A percentile compares a stretch with the other conserved stretches of the same genome.
Evolutionary conservation across 768 basidiomycete species (phyloP).

Genomic region (Leccinum subtestaceum): DNA sequence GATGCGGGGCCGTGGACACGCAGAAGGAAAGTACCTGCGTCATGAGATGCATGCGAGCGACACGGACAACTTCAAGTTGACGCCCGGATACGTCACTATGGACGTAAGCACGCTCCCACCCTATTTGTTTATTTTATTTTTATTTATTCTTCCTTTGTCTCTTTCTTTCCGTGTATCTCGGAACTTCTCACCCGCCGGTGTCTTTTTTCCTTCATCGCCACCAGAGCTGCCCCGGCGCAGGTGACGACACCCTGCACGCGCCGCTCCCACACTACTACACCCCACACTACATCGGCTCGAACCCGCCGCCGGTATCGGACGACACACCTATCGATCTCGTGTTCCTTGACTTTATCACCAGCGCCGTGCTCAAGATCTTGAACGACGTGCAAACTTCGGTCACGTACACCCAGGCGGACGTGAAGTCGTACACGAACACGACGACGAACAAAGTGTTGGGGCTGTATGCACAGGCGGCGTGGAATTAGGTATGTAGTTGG

Average conservation of each 20-base stretch:
- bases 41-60: slow-evolving; percentile 29
- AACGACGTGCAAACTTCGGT: slow-evolving; percentile 53
- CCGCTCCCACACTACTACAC: slow-evolving; percentile 54
- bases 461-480: slow-evolving; percentile 37
- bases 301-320: slow-evolving; percentile 47
- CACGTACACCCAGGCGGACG: slow-evolving; percentile 51
- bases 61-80: slow-evolving; percentile 38
- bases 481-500: slow-evolving; percentile 24
- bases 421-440: slow-evolving; percentile 51
- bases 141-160: no score
- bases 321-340: slow-evolving; percentile 66
- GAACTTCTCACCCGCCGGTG: background rate
- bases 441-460: slow-evolving; percentile 37
- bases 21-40: background rate
- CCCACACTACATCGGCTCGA: slow-evolving; percentile 60
- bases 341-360: slow-evolving; percentile 67
- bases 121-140: background rate
- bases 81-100: background rate
- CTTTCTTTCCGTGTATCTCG: background rate
- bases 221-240: slow-evolving; percentile 67
- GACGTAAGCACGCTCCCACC: background rate
- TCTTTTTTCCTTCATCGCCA: background rate
- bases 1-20: background rate
- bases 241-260: slow-evolving; percentile 68
- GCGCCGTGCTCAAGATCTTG: slow-evolving; percentile 48